Conservation (phyloP, 2,329 filamentous ascomycete species). For the Fusarium nygamai region DNA sequence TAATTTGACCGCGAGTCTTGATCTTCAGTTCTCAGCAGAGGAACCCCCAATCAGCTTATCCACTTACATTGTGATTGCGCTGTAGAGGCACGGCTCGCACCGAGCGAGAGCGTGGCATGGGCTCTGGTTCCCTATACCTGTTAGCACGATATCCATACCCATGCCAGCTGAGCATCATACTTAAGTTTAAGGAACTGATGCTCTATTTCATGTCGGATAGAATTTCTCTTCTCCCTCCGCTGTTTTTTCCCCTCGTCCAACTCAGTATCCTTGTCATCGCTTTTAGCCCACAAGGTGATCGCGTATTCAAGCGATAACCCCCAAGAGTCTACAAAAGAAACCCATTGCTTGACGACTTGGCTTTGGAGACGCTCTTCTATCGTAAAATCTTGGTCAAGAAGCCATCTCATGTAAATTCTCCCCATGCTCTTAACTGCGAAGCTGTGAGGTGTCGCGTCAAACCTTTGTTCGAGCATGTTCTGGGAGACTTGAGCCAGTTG, state of each 20-base stretch:
- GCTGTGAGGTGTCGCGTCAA: constrained; percentile 5
- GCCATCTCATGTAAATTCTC: constrained; percentile 44
- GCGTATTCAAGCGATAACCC: neutral
- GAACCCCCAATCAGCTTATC: neutral
- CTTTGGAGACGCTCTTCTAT: neutral
- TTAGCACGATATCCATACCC: neutral
- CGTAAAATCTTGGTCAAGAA: constrained; percentile 29
- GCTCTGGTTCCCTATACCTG: neutral
- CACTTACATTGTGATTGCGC: neutral
- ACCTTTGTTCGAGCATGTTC: constrained; percentile 35
- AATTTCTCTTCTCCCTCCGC: neutral
- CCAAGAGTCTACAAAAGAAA: neutral
- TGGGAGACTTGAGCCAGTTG: constrained; percentile 42
- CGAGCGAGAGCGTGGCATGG: neutral
- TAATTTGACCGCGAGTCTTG: neutral
- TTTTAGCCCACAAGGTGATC: neutral
- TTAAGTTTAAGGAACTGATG: neutral
- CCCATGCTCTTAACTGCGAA: constrained; percentile 29
- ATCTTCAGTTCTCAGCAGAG: neutral
- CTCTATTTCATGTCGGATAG: neutral
- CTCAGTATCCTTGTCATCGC: neutral
- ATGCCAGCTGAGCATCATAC: too few relatives aligned
- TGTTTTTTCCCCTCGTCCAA: neutral
- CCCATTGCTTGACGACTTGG: neutral
- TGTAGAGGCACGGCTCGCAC: neutral